These are phyloP conservation scores for Brassica carinata DNA, from an alignment of 345 rosid species.

Conservation along the genomic window DNA sequence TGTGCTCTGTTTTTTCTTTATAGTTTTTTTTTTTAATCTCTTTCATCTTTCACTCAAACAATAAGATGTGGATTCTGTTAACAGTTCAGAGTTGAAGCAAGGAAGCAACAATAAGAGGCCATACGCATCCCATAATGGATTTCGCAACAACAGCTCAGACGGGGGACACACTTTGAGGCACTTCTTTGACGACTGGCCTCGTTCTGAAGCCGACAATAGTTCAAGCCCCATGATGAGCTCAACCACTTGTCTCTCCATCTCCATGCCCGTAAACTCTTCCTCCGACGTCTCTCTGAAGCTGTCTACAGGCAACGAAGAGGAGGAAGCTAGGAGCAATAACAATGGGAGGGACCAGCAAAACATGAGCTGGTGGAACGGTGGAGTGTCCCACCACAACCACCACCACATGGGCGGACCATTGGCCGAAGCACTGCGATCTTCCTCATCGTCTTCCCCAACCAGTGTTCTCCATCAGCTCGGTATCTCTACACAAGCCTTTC, in stretches of 20 bases:
- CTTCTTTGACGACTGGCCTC: constrained; percentile 93
- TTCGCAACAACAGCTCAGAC: constrained; percentile 43
- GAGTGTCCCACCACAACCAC: constrained; percentile 49
- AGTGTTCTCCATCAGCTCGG: constrained; percentile 71
- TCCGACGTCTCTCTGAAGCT: constrained; percentile 89
- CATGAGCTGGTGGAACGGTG: constrained; percentile 61
- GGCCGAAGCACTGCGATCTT: constrained; percentile 78
- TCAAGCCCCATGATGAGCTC: constrained; percentile 47
- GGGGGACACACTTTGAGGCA: constrained; percentile 69
- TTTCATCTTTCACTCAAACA: background rate
- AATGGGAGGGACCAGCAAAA: constrained; percentile 52
- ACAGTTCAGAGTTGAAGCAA: constrained; percentile 50
- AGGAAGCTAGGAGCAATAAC: constrained; percentile 36
- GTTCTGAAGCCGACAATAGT: constrained; percentile 51
- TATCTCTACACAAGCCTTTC: constrained; percentile 42
- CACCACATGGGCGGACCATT: constrained; percentile 83
- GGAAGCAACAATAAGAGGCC: constrained; percentile 45
- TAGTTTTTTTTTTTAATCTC: background rate
- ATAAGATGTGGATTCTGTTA: constrained; percentile 28
- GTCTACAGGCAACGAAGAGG: constrained; percentile 61
- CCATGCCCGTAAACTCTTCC: constrained; percentile 65
- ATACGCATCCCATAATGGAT: constrained; percentile 47
- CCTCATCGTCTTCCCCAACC: constrained; percentile 67
- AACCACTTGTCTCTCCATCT: constrained; percentile 68
- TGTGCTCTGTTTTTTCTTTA: background rate